These are phyloP conservation scores for Pelargonium nanum DNA, from an alignment of 345 rosid genomes.

Conservation along the genomic window DNA sequence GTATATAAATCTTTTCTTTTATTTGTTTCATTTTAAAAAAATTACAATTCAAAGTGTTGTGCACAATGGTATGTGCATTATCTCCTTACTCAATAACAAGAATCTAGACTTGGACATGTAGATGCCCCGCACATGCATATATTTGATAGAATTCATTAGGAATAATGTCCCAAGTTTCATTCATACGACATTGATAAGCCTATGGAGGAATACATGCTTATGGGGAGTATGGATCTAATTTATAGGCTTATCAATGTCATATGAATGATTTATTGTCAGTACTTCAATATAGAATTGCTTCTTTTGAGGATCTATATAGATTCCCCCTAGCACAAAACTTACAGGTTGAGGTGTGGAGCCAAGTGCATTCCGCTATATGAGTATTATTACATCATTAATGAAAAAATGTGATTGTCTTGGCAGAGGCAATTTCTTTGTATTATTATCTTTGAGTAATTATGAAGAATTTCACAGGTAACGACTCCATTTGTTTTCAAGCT, in stretches of 20 bases:
- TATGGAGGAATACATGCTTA: too few species aligned
- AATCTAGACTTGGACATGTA: neutral
- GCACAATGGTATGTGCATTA: too few species aligned
- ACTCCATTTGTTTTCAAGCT: slow-evolving; percentile 94
- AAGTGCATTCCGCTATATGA: too few species aligned
- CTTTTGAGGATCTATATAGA: too few species aligned
- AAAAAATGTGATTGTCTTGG: neutral
- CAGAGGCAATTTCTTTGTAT: neutral
- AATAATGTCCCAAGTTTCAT: neutral
- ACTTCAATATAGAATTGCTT: too few species aligned
- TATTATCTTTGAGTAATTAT: neutral
- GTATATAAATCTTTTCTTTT: slow-evolving; percentile 19
- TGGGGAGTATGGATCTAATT: too few species aligned
- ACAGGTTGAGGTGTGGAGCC: too few species aligned
- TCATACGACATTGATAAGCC: too few species aligned
- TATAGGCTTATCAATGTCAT: too few species aligned
- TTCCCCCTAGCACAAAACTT: neutral
- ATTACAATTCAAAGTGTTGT: neutral
- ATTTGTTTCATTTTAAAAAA: too few species aligned
- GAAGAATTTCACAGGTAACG: slow-evolving; percentile 49
- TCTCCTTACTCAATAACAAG: neutral
- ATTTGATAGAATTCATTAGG: neutral
- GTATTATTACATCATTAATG: too few species aligned
- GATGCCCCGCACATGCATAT: neutral
- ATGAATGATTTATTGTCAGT: too few species aligned